Evolutionary conservation across 2,329 filamentous ascomycete species (phyloP).

Genomic region (Bertia moriformis): DNA sequence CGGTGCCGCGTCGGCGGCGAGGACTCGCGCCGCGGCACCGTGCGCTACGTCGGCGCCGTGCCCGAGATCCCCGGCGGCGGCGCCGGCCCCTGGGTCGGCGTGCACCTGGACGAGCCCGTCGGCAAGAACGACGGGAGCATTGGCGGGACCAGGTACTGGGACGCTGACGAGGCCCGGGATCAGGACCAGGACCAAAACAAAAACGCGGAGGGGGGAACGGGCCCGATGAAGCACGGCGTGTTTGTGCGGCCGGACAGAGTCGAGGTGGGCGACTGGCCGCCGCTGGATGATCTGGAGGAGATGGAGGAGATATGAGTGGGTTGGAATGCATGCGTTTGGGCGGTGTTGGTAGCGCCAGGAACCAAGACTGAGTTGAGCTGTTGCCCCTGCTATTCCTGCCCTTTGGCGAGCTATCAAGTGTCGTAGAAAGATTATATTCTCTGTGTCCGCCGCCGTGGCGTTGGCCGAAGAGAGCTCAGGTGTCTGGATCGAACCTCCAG

Average conservation of each 20-base stretch:
- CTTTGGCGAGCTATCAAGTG: too few species aligned
- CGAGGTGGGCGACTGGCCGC: conserved; percentile 60
- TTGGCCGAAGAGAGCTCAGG: too few species aligned
- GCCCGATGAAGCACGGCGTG: conserved; percentile 55
- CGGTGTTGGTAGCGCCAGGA: too few species aligned
- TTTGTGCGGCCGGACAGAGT: conserved; percentile 68
- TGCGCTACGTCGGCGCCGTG: conserved; percentile 61
- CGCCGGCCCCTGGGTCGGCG: conserved; percentile 55
- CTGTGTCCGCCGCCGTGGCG: too few species aligned
- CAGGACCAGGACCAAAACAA: too few species aligned
- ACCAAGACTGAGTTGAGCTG: too few species aligned
- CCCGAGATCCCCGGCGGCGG: conserved; percentile 54
- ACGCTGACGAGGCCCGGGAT: too few species aligned
- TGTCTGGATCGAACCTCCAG: too few species aligned
- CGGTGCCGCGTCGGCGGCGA: conserved; percentile 53
- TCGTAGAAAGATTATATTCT: too few species aligned
- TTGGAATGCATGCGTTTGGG: neutral
- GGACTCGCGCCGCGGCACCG: conserved; percentile 53
- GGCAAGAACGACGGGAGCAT: conserved; percentile 73
- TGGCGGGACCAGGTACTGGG: conserved; percentile 55
- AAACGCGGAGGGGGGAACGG: conserved; percentile 30
- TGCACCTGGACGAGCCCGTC: conserved; percentile 64
- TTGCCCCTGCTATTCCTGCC: too few species aligned
- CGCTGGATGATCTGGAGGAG: conserved; percentile 60
- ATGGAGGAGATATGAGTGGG: conserved; percentile 54